Conservation (phyloP, 352 stramenopile species). For the Blastocystis hominis region DNA sequence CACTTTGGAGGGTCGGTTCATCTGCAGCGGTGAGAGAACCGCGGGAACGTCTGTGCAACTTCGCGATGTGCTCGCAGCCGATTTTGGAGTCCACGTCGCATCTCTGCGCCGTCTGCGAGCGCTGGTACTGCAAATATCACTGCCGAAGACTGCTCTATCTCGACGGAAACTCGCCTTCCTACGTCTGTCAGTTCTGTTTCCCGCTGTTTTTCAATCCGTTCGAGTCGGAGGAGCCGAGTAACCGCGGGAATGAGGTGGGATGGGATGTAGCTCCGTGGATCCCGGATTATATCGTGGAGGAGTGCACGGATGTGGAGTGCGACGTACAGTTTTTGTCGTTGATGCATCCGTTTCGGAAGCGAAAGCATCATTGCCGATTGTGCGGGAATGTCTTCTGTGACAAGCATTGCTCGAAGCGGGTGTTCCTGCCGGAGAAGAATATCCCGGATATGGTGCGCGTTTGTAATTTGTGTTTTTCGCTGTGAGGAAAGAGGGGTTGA, state of each 20-base stretch:
- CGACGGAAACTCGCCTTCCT: neutral
- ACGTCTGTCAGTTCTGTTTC: slow-evolving; percentile 19
- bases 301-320: slow-evolving; percentile 5
- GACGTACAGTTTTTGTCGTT: neutral
- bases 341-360: neutral
- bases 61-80: neutral
- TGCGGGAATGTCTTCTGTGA: slow-evolving; percentile 46
- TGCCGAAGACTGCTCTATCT: neutral
- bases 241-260: neutral
- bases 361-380: slow-evolving; percentile 21
- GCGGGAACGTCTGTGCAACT: neutral
- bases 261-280: slow-evolving; percentile 18
- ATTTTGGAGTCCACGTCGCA: neutral
- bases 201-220: neutral
- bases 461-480: slow-evolving; percentile 5
- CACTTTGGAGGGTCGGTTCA: neutral
- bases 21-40: neutral
- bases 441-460: slow-evolving; percentile 1
- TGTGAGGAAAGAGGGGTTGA: neutral
- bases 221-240: neutral
- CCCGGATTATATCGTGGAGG: neutral
- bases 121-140: neutral
- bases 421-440: neutral
- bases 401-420: neutral
- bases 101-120: neutral